phyloP scores from a whole-genome alignment of 2,329 filamentous ascomycete species.

The Magnaporthiopsis poae region DNA sequence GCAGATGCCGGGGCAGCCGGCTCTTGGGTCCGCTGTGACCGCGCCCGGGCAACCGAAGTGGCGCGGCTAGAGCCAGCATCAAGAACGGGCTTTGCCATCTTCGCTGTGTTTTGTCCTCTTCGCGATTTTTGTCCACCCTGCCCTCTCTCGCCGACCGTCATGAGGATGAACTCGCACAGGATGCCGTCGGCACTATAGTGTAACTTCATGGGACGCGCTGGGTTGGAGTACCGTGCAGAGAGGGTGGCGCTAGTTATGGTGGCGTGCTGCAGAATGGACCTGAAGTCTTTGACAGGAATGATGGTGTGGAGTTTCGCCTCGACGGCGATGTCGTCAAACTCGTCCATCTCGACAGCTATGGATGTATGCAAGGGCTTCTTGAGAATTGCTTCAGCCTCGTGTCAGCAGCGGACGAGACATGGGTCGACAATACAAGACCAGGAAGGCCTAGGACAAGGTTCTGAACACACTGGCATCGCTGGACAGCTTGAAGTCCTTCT shows the following conservation, averaged over 20 bases:
- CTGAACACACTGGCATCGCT: slow-evolving; percentile 4
- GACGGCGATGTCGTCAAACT: slow-evolving; percentile 66
- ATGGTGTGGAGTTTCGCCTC: slow-evolving; percentile 69
- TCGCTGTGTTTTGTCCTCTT: slow-evolving; percentile 34
- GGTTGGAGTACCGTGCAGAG: slow-evolving; percentile 59
- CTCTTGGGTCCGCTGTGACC: slow-evolving; percentile 1
- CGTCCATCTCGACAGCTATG: slow-evolving; percentile 64
- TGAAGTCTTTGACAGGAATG: slow-evolving; percentile 75
- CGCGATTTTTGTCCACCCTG: slow-evolving; percentile 23
- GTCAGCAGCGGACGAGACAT: slow-evolving; percentile 10
- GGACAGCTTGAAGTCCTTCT: slow-evolving; percentile 41
- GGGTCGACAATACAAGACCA: not conserved
- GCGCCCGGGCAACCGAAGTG: slow-evolving; percentile 20
- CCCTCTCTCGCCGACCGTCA: slow-evolving; percentile 63
- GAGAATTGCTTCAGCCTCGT: slow-evolving; percentile 44
- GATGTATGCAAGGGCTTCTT: slow-evolving; percentile 75
- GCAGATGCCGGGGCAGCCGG: slow-evolving; percentile 6
- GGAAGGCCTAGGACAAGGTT: not conserved
- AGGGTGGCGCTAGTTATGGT: slow-evolving; percentile 58
- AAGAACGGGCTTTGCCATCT: slow-evolving; percentile 35
- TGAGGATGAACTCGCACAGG: slow-evolving; percentile 67
- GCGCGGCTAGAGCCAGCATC: slow-evolving; percentile 37
- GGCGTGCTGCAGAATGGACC: slow-evolving; percentile 67
- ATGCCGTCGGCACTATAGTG: slow-evolving; percentile 60
- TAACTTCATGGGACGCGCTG: slow-evolving; percentile 62